A percentile compares a stretch with the other conserved stretches of the same genome.
Evolutionary conservation across 1,139 yeast genomes (phyloP).

Genomic region (Yamadazyma kanchanaburiensis): DNA sequence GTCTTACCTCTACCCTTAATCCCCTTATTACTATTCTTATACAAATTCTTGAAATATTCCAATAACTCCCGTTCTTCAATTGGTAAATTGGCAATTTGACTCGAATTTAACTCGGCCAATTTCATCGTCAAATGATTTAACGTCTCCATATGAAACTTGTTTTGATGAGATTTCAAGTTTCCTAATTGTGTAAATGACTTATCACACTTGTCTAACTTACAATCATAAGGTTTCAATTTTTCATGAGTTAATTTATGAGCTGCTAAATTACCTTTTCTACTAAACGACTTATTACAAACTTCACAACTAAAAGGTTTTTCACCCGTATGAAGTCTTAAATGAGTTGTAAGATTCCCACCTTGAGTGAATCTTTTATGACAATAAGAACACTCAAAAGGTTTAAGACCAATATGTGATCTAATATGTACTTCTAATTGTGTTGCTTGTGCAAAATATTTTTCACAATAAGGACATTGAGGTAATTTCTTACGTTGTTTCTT

Average conservation of each 20-base stretch:
- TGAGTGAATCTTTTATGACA: slow-evolving; percentile 86
- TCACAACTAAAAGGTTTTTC: slow-evolving; percentile 84
- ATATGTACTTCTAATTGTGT: slow-evolving; percentile 80
- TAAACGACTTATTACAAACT: slow-evolving; percentile 68
- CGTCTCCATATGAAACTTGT: slow-evolving; percentile 76
- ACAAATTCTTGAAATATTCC: slow-evolving; percentile 73
- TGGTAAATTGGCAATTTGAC: slow-evolving; percentile 50
- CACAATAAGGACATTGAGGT: slow-evolving; percentile 70
- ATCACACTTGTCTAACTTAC: slow-evolving; percentile 77
- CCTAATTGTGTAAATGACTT: slow-evolving; percentile 90
- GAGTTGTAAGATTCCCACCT: slow-evolving; percentile 89
- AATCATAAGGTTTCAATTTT: slow-evolving; percentile 72
- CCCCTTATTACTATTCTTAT: slow-evolving; percentile 86
- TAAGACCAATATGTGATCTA: slow-evolving; percentile 72
- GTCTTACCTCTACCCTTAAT: slow-evolving; percentile 82
- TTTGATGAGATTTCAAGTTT: slow-evolving; percentile 90
- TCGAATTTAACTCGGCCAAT: slow-evolving; percentile 54
- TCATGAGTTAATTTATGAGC: slow-evolving; percentile 84
- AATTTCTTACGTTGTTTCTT: slow-evolving; percentile 25
- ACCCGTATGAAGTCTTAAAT: slow-evolving; percentile 85
- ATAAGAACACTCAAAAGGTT: slow-evolving; percentile 75
- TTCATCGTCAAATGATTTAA: slow-evolving; percentile 61
- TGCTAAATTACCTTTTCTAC: slow-evolving; percentile 85
- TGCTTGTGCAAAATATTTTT: slow-evolving; percentile 66
- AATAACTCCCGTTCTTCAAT: slow-evolving; percentile 64